Conservation (phyloP, 192 early-diverging fungal species). For the Entophlyctis luteolus region DNA sequence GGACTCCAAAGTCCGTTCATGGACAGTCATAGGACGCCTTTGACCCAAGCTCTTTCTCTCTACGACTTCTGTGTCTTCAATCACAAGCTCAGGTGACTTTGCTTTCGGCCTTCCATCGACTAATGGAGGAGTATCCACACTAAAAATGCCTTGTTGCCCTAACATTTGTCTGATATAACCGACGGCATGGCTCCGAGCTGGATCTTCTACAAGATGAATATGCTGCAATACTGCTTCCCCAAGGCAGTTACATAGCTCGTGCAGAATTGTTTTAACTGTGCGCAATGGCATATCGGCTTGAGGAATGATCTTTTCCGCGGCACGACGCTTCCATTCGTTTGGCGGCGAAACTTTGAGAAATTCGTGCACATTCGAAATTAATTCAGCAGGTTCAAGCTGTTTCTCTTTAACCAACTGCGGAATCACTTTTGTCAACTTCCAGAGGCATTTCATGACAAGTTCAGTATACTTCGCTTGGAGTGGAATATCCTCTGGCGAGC, state of each 20-base stretch:
- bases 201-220: conserved; percentile 59
- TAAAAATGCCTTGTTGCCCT: conserved; percentile 25
- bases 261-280: conserved; percentile 88
- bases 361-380: conserved; percentile 74
- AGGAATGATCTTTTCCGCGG: conserved; percentile 61
- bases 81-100: too few relatives aligned
- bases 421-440: conserved; percentile 89
- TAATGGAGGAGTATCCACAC: too few relatives aligned
- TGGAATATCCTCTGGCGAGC: conserved; percentile 50
- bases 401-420: conserved; percentile 62
- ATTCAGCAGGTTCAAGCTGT: conserved; percentile 57
- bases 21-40: too few relatives aligned
- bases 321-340: conserved; percentile 79
- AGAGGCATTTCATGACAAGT: conserved; percentile 92
- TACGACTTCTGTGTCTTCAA: too few relatives aligned
- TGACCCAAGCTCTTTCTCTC: too few relatives aligned
- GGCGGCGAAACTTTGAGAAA: conserved; percentile 82
- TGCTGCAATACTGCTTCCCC: conserved; percentile 61
- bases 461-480: conserved; percentile 75
- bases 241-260: conserved; percentile 68
- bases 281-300: conserved; percentile 90
- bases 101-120: too few relatives aligned
- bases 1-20: too few relatives aligned
- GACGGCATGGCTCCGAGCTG: conserved; percentile 50
- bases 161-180: conserved; percentile 43